Evolutionary conservation across 441 rosid genomes (phyloP), one percentile per base, ranked within the genome.

Genomic region (Aquilaria agallochum): DNA sequence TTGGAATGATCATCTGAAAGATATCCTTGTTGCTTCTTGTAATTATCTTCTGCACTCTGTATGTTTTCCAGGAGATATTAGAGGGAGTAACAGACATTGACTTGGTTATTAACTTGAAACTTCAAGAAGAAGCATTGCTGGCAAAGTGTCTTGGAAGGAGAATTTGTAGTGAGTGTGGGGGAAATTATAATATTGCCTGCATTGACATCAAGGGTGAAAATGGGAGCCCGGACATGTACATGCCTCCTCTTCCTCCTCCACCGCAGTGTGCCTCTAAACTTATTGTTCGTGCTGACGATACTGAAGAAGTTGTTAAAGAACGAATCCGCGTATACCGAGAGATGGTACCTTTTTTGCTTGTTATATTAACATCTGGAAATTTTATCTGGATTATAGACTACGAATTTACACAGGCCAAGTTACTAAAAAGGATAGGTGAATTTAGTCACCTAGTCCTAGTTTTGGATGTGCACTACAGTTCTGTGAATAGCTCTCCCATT

Each of bases 221-320:
- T 73, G 91, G 80, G 60, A 82, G 66, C 68, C 85, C 97, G 5
- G 83, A 86, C 48, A 87, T 95, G 86, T 82, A 87, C 69, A 91
- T 95, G 99, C 85, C 87, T 76, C 92, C 99, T 2, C 96, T 95
- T 62, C 99, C 81, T 73, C 94, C 99, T 59, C 99, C 99, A 13
- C 77, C 87, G 31, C 73, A 82, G 12, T 95, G 99, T 70, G 89
- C 76, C 32, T 60, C 87, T 5, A 95, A 95, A 83, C 97, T 95
- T 59, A 78, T 95, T 63, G 85, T 71, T 55, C 90, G 99, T 45
- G 68, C 89, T 65, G 99, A 95, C 72, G 98, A 95, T 70, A 95
- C 85, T 0, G 91, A 88, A 83, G 95, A 92, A 78, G 88, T 95
- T 70, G 96, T 95, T 49, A 95, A 73, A 78, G 92, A 83, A 73